phyloP scores from a whole-genome alignment of 1,284 basidiomycete genomes.

The Mycena sp. region DNA sequence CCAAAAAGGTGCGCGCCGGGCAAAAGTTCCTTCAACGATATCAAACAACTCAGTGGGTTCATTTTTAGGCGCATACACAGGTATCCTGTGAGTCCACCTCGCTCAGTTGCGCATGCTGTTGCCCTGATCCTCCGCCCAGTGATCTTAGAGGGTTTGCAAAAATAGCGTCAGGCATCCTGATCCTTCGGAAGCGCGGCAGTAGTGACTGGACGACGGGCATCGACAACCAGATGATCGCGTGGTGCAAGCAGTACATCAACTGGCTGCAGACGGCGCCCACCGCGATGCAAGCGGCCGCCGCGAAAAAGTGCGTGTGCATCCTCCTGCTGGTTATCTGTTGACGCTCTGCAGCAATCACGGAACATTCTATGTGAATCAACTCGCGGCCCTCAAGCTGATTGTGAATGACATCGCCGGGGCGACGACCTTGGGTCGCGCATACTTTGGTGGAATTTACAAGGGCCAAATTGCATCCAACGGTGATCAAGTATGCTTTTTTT shows the following conservation, averaged over 20 bases:
- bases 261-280: slow-evolving; percentile 67
- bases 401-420: slow-evolving; percentile 55
- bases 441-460: slow-evolving; percentile 55
- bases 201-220: slow-evolving; percentile 65
- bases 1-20: slow-evolving; percentile 47
- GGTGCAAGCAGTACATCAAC: slow-evolving; percentile 59
- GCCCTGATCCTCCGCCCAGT: slow-evolving; percentile 36
- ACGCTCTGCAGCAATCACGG: slow-evolving; percentile 64
- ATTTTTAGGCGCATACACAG: slow-evolving; percentile 52
- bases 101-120: slow-evolving; percentile 1
- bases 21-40: background rate
- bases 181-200: slow-evolving; percentile 59
- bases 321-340: slow-evolving; percentile 21
- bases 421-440: slow-evolving; percentile 49
- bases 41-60: slow-evolving; percentile 2
- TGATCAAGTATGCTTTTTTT: slow-evolving; percentile 51
- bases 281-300: slow-evolving; percentile 57
- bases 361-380: slow-evolving; percentile 62
- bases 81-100: slow-evolving; percentile 58
- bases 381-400: slow-evolving; percentile 58
- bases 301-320: slow-evolving; percentile 59
- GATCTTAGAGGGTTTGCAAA: slow-evolving; percentile 72
- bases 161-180: slow-evolving; percentile 64
- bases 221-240: slow-evolving; percentile 59
- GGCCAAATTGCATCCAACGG: slow-evolving; percentile 57